Evolutionary conservation across 2,329 filamentous ascomycete genomes (phyloP).

Genomic region (Diplodia corticola): DNA sequence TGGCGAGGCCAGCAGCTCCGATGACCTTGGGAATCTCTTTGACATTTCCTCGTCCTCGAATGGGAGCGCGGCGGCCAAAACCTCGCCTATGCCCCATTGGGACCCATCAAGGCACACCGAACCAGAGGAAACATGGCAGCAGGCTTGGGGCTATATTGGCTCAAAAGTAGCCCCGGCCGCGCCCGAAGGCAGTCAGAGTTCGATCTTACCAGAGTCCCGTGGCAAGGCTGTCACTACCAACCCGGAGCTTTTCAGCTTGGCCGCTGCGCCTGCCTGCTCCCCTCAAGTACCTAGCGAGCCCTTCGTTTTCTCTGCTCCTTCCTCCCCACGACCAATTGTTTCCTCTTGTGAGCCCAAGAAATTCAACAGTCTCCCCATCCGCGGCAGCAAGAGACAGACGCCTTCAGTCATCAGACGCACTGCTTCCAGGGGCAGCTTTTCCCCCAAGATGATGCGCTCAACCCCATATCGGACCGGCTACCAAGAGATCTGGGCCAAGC

Average conservation of each 20-base stretch:
- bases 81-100: conserved; percentile 52
- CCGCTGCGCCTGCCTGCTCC: conserved; percentile 25
- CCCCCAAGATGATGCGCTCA: conserved; percentile 57
- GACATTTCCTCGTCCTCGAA: conserved; percentile 50
- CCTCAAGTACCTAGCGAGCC: conserved; percentile 25
- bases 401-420: conserved; percentile 32
- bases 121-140: conserved; percentile 54
- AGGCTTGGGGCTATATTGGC: conserved; percentile 53
- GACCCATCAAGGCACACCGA: conserved; percentile 34
- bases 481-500: conserved; percentile 55
- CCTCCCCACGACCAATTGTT: conserved; percentile 34
- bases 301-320: conserved; percentile 34
- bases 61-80: conserved; percentile 50
- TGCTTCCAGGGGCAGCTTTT: conserved; percentile 46
- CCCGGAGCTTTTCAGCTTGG: conserved; percentile 36
- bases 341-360: conserved; percentile 25
- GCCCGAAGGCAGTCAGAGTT: conserved; percentile 31
- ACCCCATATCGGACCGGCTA: conserved; percentile 47
- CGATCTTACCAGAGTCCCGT: conserved; percentile 35
- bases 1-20: conserved; percentile 49
- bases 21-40: conserved; percentile 56
- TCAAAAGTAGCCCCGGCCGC: conserved; percentile 49
- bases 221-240: conserved; percentile 36
- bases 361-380: conserved; percentile 25
- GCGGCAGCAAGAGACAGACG: conserved; percentile 27